phyloP scores from a whole-genome alignment of 2,329 filamentous ascomycete species.

The Pseudopithomyces chartarum region DNA sequence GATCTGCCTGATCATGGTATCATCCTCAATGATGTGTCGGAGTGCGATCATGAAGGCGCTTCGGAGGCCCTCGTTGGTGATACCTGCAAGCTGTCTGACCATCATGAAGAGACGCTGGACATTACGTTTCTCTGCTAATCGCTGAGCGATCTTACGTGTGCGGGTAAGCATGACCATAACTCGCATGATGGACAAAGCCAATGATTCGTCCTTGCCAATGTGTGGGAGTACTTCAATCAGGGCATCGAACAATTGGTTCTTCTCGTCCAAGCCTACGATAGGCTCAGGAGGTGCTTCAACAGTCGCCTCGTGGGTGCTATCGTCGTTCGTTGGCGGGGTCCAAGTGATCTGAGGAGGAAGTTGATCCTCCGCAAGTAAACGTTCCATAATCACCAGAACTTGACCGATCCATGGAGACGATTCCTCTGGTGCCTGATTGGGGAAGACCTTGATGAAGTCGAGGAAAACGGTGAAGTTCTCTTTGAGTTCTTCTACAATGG shows the following conservation, averaged over 20 bases:
- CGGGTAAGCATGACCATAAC: slow-evolving; percentile 88
- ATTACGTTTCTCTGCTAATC: slow-evolving; percentile 84
- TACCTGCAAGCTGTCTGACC: slow-evolving; percentile 86
- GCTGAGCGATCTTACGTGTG: slow-evolving; percentile 72
- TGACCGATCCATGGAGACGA: slow-evolving; percentile 92
- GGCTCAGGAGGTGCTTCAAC: slow-evolving; percentile 65
- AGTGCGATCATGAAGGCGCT: slow-evolving; percentile 82
- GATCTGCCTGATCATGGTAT: slow-evolving; percentile 85
- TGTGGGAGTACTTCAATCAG: slow-evolving; percentile 84
- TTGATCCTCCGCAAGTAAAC: slow-evolving; percentile 85
- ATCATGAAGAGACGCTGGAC: slow-evolving; percentile 91
- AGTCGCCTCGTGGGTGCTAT: slow-evolving; percentile 56
- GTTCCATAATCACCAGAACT: slow-evolving; percentile 87
- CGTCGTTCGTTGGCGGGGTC: slow-evolving; percentile 61
- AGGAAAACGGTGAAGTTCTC: slow-evolving; percentile 78
- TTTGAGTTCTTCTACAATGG: slow-evolving; percentile 74
- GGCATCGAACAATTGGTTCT: slow-evolving; percentile 72
- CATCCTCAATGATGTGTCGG: slow-evolving; percentile 92
- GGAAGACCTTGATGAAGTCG: slow-evolving; percentile 74
- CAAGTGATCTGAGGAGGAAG: slow-evolving; percentile 77
- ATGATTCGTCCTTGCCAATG: slow-evolving; percentile 82
- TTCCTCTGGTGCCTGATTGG: slow-evolving; percentile 72
- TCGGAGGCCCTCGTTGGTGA: slow-evolving; percentile 75
- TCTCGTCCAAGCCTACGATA: slow-evolving; percentile 68
- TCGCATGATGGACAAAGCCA: slow-evolving; percentile 82